These are phyloP conservation scores for Laburnicola sp. DNA, from an alignment of 2,329 filamentous ascomycete species.

Conservation along the genomic window DNA sequence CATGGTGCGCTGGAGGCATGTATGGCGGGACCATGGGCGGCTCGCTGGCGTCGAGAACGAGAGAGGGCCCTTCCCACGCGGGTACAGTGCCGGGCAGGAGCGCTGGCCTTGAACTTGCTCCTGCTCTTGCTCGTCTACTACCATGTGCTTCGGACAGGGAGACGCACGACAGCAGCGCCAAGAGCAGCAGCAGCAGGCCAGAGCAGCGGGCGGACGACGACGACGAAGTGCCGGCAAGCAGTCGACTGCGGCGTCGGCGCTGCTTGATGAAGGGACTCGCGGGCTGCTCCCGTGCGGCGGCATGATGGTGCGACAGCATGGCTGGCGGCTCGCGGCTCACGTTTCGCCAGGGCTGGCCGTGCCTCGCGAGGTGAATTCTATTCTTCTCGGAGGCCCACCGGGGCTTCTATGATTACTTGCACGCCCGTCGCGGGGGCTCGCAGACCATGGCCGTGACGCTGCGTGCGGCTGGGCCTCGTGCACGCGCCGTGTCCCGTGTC, in stretches of 20 bases:
- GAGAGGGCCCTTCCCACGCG: conserved; percentile 35
- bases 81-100: conserved; percentile 18
- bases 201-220: conserved; percentile 13
- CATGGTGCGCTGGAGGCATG: conserved; percentile 38
- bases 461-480: neutral
- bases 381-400: conserved; percentile 5
- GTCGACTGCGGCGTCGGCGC: conserved; percentile 20
- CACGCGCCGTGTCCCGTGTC: neutral
- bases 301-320: conserved; percentile 40
- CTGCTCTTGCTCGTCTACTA: conserved; percentile 28
- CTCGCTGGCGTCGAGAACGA: conserved; percentile 34
- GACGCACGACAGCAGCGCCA: conserved; percentile 29
- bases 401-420: conserved; percentile 13
- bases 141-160: conserved; percentile 36
- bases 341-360: conserved; percentile 18
- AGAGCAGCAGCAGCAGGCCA: conserved; percentile 30
- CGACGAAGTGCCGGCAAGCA: conserved; percentile 17
- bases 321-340: conserved; percentile 20
- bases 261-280: conserved; percentile 24
- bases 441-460: conserved; percentile 27
- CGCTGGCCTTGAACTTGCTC: conserved; percentile 18
- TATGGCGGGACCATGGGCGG: conserved; percentile 33
- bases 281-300: conserved; percentile 19
- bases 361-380: neutral
- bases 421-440: conserved; percentile 13